Base-by-base conservation (phyloP, 306 rosid genomes). In the Ormosia semicastrata region DNA sequence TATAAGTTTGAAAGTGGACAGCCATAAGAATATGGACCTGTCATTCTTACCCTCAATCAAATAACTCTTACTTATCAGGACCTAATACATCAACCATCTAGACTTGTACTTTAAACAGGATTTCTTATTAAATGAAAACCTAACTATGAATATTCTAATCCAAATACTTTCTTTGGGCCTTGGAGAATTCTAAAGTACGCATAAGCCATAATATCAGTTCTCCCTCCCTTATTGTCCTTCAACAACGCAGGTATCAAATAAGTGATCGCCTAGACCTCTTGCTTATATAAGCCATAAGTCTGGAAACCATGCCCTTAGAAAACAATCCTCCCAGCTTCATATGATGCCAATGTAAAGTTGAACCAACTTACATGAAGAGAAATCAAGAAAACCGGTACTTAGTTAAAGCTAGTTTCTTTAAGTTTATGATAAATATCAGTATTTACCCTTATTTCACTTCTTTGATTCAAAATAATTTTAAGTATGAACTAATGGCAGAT, bases 281-380 rank as follows among this genome's bases (percentile, higher is more conserved):
- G 46, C 64, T 4, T 15, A n/a, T 15, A 72, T 15, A 49, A 30
- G 30, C 14, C 59, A 71, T 13, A 30, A 34, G n/a, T n/a, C n/a
- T 34, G 53, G 15, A 30, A 29, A 70, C 41, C 0, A 2, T 71
- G 41, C 59, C 65, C 9, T 37, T 36, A 54, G 37, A 3, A 24
- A 41, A 58, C 57, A 74, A 58, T 29, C 41, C 40, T 24, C 41
- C 4, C 56, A 58, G 3, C 41, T 40, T 74, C 68, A 58, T 3
- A 58, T 12, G 56, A 43, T 60, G 49, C 44, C 10, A 60, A 10
- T 18, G 12, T 57, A 57, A 7, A 60, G 46, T 80, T 44, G 59
- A 79, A 79, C 70, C 63, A 70, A 46, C 77, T 79, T 44, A 57
- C 0, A 24, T 56, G 60, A 46, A 80, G 78, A 59, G 54, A 60